Base-by-base conservation (phyloP, 2,329 filamentous ascomycete species). In the Calonectria pseudoreteaudii region DNA sequence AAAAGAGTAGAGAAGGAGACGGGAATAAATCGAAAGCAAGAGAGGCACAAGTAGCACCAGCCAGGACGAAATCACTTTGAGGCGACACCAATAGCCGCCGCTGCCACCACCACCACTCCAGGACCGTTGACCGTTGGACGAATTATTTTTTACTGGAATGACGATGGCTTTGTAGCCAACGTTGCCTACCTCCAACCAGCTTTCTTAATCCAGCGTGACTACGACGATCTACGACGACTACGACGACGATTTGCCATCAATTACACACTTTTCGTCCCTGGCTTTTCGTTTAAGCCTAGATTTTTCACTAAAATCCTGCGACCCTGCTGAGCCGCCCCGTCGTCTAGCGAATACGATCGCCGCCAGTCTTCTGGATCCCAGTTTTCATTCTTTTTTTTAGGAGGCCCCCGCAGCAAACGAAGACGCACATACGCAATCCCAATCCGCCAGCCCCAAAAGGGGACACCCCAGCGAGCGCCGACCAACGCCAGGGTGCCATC, bases 281-380 rank as follows among this genome's bases (percentile, higher is more conserved):
- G 44, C 38, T 44, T 60, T 56, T 69, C 31, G 53, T 36, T 30
- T 23, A 58, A 26, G 47, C 47, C 66, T 49, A 52, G 67, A 41
- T 53, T 20, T 14, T 34, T 71, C 66, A 49, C 60, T 41, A 52
- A 66, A 68, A 68, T 50, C 64, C 67, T 67, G 26, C 68, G 31
- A 64, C 64, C 50, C 58, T 67, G 50, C 38, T 65, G 58, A 65
- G 70, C 49, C 49, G 66, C 66, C 49, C 66, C 66, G 11, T 68
- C 26, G 13, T 30, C 77, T 80, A 80, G 74, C 78, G 74, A 81
- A 78, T 78, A 77, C 77, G 78, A 79, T 78, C 74, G 72, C 70
- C 72, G 64, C 68, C 73, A 69, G 72, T 68, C 68, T 74, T 60
- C 41, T 38, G 23, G 62, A 71, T 56, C 73, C 73, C 72, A 65